Conservation (phyloP, 2,329 filamentous ascomycete species). For the Parastagonospora avenae region DNA sequence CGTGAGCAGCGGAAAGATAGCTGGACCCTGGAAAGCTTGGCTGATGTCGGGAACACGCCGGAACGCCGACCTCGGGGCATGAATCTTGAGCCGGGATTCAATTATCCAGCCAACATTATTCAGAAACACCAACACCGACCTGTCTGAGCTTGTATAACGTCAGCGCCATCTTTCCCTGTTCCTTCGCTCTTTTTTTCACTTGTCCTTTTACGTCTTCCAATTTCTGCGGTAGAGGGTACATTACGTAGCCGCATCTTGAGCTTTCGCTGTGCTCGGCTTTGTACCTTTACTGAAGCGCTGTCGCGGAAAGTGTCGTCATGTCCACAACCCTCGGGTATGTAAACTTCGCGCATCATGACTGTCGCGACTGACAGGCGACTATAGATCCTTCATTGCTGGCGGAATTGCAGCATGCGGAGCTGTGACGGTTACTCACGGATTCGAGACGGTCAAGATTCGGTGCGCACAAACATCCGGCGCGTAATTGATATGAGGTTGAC, state of each 20-base stretch:
- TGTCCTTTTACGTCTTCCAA: neutral
- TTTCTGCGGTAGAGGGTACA: too few relatives aligned
- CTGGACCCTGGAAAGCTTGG: slow-evolving; percentile 12
- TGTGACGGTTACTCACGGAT: slow-evolving; percentile 95
- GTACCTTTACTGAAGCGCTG: neutral
- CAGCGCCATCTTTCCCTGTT: neutral
- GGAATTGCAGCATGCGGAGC: slow-evolving; percentile 97
- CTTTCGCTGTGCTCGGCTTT: neutral
- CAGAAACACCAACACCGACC: slow-evolving; percentile 8
- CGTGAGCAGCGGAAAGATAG: slow-evolving; percentile 14
- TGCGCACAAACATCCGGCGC: slow-evolving; percentile 49
- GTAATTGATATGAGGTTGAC: slow-evolving; percentile 21
- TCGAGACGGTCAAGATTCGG: slow-evolving; percentile 99
- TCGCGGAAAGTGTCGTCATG: slow-evolving; percentile 41
- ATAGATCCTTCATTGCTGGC: slow-evolving; percentile 87
- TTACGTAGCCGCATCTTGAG: slow-evolving; percentile 1
- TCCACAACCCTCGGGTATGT: slow-evolving; percentile 55
- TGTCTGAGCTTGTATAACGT: slow-evolving; percentile 2
- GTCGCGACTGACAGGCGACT: neutral
- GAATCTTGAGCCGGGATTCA: neutral
- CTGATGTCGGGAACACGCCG: neutral
- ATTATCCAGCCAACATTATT: slow-evolving; percentile 14
- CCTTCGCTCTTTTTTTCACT: neutral
- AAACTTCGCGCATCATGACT: neutral
- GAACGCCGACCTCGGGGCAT: slow-evolving; percentile 4